Evolutionary conservation across 2,329 filamentous ascomycete genomes (phyloP).

Genomic region (Aspergillus aculeatus): DNA sequence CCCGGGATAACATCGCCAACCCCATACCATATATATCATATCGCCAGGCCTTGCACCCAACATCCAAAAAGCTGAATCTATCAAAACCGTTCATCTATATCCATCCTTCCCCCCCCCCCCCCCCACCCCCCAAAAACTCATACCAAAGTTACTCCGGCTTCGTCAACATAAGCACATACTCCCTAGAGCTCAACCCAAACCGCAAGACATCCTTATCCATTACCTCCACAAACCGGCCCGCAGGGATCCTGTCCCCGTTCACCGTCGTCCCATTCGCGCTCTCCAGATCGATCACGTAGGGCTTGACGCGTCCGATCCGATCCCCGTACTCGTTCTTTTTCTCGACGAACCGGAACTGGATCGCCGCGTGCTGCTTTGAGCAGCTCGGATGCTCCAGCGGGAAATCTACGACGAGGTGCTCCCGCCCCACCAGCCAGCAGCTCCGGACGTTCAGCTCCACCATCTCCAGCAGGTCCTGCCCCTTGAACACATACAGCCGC

Average conservation of each 20-base stretch:
- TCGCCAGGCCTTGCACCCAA: too few species aligned
- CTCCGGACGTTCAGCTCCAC: slow-evolving; percentile 72
- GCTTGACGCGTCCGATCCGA: slow-evolving; percentile 72
- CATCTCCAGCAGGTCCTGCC: slow-evolving; percentile 73
- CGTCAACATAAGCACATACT: slow-evolving; percentile 92
- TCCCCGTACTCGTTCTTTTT: slow-evolving; percentile 86
- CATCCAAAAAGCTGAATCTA: too few species aligned
- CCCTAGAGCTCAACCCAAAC: slow-evolving; percentile 83
- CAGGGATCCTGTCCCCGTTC: slow-evolving; percentile 71
- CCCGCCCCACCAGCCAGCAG: slow-evolving; percentile 88
- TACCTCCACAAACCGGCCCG: slow-evolving; percentile 79
- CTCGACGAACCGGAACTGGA: slow-evolving; percentile 86
- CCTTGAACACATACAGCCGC: slow-evolving; percentile 94
- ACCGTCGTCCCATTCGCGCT: slow-evolving; percentile 86
- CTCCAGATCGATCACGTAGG: slow-evolving; percentile 90
- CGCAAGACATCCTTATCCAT: slow-evolving; percentile 83
- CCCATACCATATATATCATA: too few species aligned
- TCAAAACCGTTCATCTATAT: too few species aligned
- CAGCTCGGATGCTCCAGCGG: slow-evolving; percentile 85
- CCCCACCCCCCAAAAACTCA: not conserved
- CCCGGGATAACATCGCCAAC: too few species aligned
- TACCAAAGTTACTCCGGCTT: slow-evolving; percentile 26
- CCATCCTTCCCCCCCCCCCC: too few species aligned
- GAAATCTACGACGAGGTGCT: slow-evolving; percentile 76
- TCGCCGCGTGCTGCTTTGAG: slow-evolving; percentile 91